phyloP scores from a whole-genome alignment of 768 basidiomycete genomes.

The Tricholoma matsutake region DNA sequence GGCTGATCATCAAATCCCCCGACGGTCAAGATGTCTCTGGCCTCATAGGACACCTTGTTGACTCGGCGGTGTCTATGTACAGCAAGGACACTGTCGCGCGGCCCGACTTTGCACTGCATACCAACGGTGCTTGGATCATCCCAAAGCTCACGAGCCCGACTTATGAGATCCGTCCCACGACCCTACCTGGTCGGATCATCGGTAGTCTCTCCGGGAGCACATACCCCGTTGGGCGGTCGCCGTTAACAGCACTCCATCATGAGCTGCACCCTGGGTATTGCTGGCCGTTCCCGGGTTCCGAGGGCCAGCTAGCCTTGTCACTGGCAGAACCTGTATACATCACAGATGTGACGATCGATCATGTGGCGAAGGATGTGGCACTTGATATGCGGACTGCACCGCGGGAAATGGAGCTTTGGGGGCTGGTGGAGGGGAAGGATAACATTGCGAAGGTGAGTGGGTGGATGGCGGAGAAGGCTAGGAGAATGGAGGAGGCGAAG shows the following conservation, averaged over 20 bases:
- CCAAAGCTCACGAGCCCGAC: conserved; percentile 83
- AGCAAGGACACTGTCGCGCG: conserved; percentile 77
- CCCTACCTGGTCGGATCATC: conserved; percentile 44
- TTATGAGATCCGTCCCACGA: conserved; percentile 58
- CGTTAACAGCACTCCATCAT: conserved; percentile 85
- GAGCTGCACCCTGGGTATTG: conserved; percentile 83
- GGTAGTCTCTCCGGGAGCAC: conserved; percentile 61
- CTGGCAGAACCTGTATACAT: conserved; percentile 75
- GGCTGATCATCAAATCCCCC: conserved; percentile 63
- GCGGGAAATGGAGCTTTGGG: conserved; percentile 88
- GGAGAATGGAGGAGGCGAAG: conserved; percentile 29
- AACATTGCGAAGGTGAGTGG: conserved; percentile 59
- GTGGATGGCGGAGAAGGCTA: conserved; percentile 49
- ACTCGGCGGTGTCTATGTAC: conserved; percentile 63
- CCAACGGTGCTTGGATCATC: conserved; percentile 77
- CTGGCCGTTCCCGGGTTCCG: conserved; percentile 84
- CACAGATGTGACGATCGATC: conserved; percentile 82
- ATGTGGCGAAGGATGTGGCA: conserved; percentile 79
- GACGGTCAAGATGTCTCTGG: conserved; percentile 72
- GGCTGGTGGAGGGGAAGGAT: conserved; percentile 73
- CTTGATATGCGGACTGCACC: conserved; percentile 82
- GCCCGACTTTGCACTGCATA: conserved; percentile 83
- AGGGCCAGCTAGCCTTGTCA: conserved; percentile 81
- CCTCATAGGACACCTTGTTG: conserved; percentile 74
- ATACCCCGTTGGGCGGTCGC: conserved; percentile 70